These are phyloP conservation scores for Sporisorium exsertum DNA, from an alignment of 1,284 basidiomycete genomes.

Conservation along the genomic window DNA sequence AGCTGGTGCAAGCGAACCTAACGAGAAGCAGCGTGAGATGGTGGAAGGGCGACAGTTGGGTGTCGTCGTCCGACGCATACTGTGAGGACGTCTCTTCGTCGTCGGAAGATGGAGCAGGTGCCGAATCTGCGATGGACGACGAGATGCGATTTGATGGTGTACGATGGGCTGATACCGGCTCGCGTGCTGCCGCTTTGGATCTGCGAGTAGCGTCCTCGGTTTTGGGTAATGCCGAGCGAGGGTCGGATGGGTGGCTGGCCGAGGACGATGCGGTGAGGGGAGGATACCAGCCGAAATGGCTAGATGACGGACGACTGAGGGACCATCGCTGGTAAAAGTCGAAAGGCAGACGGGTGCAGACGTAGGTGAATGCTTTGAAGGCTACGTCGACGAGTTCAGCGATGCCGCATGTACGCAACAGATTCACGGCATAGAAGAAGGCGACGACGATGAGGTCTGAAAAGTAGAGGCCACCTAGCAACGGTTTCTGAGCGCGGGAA, in stretches of 20 bases:
- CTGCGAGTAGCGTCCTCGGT: not conserved
- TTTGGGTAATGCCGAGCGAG: not conserved
- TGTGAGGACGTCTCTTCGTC: slow-evolving; percentile 26
- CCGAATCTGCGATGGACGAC: slow-evolving; percentile 12
- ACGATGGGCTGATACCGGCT: not conserved
- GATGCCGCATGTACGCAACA: slow-evolving; percentile 58
- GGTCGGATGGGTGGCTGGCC: not conserved
- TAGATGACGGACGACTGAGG: slow-evolving; percentile 35
- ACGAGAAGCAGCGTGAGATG: slow-evolving; percentile 60
- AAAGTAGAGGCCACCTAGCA: slow-evolving; percentile 65
- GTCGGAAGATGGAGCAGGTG: slow-evolving; percentile 15
- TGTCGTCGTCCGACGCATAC: slow-evolving; percentile 24
- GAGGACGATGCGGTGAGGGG: slow-evolving; percentile 3
- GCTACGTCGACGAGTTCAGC: slow-evolving; percentile 64
- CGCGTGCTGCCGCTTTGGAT: not conserved
- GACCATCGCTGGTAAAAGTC: slow-evolving; percentile 57
- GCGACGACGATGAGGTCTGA: slow-evolving; percentile 64
- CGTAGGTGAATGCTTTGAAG: slow-evolving; percentile 52
- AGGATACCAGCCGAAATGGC: slow-evolving; percentile 13
- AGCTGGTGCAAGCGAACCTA: slow-evolving; percentile 62
- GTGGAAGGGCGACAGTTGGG: slow-evolving; percentile 61
- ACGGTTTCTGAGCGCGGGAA: slow-evolving; percentile 27
- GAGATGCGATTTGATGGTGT: slow-evolving; percentile 1
- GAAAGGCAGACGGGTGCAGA: slow-evolving; percentile 43
- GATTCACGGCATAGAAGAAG: slow-evolving; percentile 59